Evolutionary conservation across 768 basidiomycete species (phyloP).

Genomic region (Podaxis carcinomalis): DNA sequence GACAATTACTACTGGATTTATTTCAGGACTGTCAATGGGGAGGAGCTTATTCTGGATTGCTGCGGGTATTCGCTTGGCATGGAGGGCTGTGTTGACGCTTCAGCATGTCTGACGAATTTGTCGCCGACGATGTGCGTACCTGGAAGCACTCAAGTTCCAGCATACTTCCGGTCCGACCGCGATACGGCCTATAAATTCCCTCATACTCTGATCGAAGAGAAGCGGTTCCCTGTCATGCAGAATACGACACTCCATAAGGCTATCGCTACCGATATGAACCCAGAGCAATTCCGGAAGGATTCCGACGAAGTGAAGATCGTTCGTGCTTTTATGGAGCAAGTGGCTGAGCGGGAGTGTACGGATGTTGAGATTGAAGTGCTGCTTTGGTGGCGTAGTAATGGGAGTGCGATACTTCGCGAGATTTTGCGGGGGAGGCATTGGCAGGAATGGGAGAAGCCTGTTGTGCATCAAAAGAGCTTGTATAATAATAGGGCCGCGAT

Average conservation of each 20-base stretch:
- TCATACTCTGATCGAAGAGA: slow-evolving; percentile 5
- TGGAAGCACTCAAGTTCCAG: background rate
- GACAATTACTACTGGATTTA: slow-evolving; percentile 48
- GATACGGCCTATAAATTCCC: background rate
- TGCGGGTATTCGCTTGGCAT: background rate
- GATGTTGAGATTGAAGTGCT: background rate
- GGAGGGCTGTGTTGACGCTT: background rate
- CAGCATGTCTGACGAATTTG: background rate
- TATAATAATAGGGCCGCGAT: background rate
- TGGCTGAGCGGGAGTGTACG: background rate
- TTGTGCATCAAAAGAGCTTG: background rate
- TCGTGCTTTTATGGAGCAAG: slow-evolving; percentile 9
- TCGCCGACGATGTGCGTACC: background rate
- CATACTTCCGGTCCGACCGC: background rate
- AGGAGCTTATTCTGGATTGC: slow-evolving; percentile 36
- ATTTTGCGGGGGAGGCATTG: background rate
- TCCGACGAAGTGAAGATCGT: background rate
- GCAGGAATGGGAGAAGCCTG: slow-evolving; percentile 2
- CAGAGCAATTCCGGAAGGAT: background rate
- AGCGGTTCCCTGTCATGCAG: slow-evolving; percentile 14
- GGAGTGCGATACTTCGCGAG: background rate
- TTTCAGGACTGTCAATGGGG: slow-evolving; percentile 38
- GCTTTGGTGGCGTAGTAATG: background rate
- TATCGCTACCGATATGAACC: background rate
- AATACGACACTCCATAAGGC: slow-evolving; percentile 4